Percentiles rank a stretch among this genome's conserved stretches.
phyloP scores from a whole-genome alignment of 2,329 filamentous ascomycete genomes.

The Claviceps sorghi region DNA sequence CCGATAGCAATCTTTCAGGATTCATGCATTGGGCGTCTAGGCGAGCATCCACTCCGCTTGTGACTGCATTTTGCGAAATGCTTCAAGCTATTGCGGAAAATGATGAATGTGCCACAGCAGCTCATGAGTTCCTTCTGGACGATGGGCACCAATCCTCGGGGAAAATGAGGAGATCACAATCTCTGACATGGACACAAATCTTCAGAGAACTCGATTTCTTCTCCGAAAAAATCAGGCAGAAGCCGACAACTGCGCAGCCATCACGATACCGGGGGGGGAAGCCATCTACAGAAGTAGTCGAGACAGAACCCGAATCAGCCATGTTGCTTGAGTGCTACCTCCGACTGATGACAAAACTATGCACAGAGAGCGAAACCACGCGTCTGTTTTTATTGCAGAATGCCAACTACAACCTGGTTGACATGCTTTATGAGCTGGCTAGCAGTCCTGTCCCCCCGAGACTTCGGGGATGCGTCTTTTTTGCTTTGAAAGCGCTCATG shows the following conservation, averaged over 20 bases:
- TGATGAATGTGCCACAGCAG: constrained; percentile 65
- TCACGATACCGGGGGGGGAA: constrained; percentile 41
- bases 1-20: constrained; percentile 82
- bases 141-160: constrained; percentile 61
- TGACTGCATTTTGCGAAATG: constrained; percentile 95
- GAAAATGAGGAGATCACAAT: constrained; percentile 68
- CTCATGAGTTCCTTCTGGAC: constrained; percentile 80
- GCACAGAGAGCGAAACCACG: constrained; percentile 56
- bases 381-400: constrained; percentile 58
- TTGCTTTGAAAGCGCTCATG: constrained; percentile 60
- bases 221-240: constrained; percentile 62
- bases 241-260: constrained; percentile 33
- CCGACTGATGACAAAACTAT: constrained; percentile 70
- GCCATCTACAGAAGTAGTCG: constrained; percentile 50
- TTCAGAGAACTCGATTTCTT: constrained; percentile 82
- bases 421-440: constrained; percentile 64
- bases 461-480: constrained; percentile 71
- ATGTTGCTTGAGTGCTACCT: constrained; percentile 95
- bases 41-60: constrained; percentile 85
- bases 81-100: constrained; percentile 75
- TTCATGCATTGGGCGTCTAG: constrained; percentile 97
- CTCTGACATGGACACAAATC: constrained; percentile 85
- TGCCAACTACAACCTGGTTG: constrained; percentile 51
- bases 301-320: constrained; percentile 79
- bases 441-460: constrained; percentile 62